Conservation (phyloP, 768 basidiomycete genomes). For the Coprinellus aureogranulatus region DNA sequence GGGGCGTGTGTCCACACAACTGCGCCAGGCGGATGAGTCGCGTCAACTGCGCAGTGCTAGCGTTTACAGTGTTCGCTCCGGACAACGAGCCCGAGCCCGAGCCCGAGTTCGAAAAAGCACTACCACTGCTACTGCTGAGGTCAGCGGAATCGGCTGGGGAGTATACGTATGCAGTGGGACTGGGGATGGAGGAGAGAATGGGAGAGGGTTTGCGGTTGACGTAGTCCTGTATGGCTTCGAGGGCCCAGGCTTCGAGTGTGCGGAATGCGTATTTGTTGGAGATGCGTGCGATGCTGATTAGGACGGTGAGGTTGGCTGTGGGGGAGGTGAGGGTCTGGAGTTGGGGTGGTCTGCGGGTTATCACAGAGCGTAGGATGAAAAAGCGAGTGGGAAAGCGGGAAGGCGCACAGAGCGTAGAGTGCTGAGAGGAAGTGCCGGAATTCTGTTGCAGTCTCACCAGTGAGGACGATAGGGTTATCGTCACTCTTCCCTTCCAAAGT, state of each 20-base stretch:
- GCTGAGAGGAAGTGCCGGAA: conserved; percentile 76
- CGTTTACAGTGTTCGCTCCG: conserved; percentile 20
- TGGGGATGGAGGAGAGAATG: conserved; percentile 42
- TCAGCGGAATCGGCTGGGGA: conserved; percentile 15
- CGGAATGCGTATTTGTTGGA: conserved; percentile 77
- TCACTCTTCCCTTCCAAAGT: conserved; percentile 59
- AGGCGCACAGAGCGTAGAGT: conserved; percentile 67
- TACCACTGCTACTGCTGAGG: conserved; percentile 8
- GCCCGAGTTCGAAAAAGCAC: neutral
- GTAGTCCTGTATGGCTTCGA: conserved; percentile 69
- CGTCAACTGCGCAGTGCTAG: conserved; percentile 49
- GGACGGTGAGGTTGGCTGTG: conserved; percentile 46
- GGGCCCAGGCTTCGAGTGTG: conserved; percentile 69
- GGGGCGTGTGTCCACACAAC: conserved; percentile 57
- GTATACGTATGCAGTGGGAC: conserved; percentile 34
- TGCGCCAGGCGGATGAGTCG: conserved; percentile 66
- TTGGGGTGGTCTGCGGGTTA: conserved; percentile 67
- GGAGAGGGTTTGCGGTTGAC: conserved; percentile 57
- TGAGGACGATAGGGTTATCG: conserved; percentile 59
- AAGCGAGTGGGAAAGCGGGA: neutral
- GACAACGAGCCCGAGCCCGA: too few relatives aligned
- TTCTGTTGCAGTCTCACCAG: conserved; percentile 61
- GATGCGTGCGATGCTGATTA: conserved; percentile 55
- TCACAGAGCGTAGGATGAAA: too few relatives aligned
- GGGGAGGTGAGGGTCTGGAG: conserved; percentile 46